Evolutionary conservation across 257 asterid genomes (phyloP), one percentile per base, ranked within the genome.

Genomic region (Catharanthus roseus): DNA sequence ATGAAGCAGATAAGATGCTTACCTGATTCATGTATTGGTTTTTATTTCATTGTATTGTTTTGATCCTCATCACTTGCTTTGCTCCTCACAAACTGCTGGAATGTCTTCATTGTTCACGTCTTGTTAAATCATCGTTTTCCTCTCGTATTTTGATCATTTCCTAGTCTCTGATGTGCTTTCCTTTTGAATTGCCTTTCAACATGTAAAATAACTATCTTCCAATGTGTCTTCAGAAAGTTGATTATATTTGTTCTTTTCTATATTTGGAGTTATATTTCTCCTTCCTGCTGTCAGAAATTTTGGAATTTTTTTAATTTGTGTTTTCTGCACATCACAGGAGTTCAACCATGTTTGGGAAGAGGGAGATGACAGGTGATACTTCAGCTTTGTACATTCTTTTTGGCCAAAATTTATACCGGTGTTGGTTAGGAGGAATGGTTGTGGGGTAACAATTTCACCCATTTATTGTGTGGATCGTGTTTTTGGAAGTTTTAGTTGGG

Each of bases 301-400:
- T 33, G 24, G 45, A 36, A 61, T 3, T 33, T 3, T 58, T 36
- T 19, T 49, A 18, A 58, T 39, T 61, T 33, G 18, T 34, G 11
- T 34, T 61, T 61, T 61, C 45, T 16, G 8, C 18, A 0, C 45
- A 33, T 42, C 56, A 68, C 88, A 93, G 97, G 97, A 89, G 69
- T 84, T 82, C 71, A 85, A 85, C 85, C 96, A 87, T 87, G 84
- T 87, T 15, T 89, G 96, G 98, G 95, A 87, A 85, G 98, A 90
- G 42, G 95, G 97, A 18, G 95, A 85, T 77, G 89, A 79, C 85
- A 89, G 96, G 98, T 90, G 82, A 73, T 15, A 28, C 26, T 78
- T 65, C 12, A 65, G 73, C 49, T 68, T 73, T 60, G 16, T n/a
- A 62, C 47, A n/a, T 67, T 62, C 24, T 51, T 55, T 19, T 29